These are phyloP conservation scores for Petasospora rhodanensis DNA, from an alignment of 1,139 yeast species.

Conservation along the genomic window DNA sequence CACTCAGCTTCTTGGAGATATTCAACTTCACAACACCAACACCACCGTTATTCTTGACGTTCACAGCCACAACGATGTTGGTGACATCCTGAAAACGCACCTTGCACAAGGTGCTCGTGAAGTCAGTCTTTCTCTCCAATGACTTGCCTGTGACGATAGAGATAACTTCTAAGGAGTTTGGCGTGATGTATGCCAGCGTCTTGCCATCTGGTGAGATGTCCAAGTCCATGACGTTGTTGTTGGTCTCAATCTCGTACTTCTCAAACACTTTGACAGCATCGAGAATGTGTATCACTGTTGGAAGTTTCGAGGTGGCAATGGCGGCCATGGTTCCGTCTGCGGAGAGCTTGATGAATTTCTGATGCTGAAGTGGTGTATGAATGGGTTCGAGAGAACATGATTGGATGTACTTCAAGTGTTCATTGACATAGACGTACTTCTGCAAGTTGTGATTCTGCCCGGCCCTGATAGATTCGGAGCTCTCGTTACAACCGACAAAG, in stretches of 20 bases:
- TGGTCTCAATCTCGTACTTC: constrained; percentile 52
- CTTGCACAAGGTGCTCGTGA: constrained; percentile 43
- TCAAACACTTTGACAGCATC: constrained; percentile 55
- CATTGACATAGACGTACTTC: constrained; percentile 46
- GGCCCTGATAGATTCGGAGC: constrained; percentile 44
- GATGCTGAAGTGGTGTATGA: constrained; percentile 34
- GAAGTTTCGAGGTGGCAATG: constrained; percentile 56
- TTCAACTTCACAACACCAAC: constrained; percentile 27
- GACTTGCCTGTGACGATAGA: constrained; percentile 35
- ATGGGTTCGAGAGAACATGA: constrained; percentile 42
- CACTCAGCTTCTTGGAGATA: constrained; percentile 17
- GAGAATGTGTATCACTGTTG: constrained; percentile 58
- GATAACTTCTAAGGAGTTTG: constrained; percentile 22
- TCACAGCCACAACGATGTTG: constrained; percentile 42
- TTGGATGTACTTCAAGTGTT: constrained; percentile 51
- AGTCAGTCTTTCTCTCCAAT: constrained; percentile 22
- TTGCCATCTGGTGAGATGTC: constrained; percentile 50
- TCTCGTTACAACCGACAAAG: constrained; percentile 74
- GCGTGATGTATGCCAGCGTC: constrained; percentile 54
- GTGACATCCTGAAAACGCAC: constrained; percentile 49
- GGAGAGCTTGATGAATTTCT: constrained; percentile 53
- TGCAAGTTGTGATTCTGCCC: constrained; percentile 71
- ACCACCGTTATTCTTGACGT: constrained; percentile 37
- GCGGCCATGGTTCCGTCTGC: constrained; percentile 58
- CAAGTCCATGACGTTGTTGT: constrained; percentile 46